Evolutionary conservation across 1,139 yeast species (phyloP), one percentile per base, ranked within the genome.

Genomic region (Chernovozyma sophiae-reginae): DNA sequence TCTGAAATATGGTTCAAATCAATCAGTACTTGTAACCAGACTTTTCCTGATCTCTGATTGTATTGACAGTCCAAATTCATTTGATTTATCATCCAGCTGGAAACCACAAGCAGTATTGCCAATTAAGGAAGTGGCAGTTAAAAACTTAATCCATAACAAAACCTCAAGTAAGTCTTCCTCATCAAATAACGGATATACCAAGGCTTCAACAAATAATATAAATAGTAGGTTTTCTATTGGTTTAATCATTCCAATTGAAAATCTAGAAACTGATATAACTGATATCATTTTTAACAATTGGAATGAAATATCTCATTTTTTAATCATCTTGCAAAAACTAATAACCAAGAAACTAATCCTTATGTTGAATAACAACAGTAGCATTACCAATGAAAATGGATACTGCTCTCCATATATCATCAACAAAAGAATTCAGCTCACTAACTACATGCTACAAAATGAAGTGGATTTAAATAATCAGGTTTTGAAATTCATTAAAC

Each of bases 241-340:
- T 1, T 32, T 75, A 2, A 60, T 75, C 1, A 57, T 77, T 2
- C 80, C 81, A 0, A 47, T 74, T 8, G 68, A 66, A 8, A 50
- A 60, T 5, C 34, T 55, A 4, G 42, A 44, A 10, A 49, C 53
- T 20, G 57, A 59, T 24, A 43, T 72, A 6, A 56, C 61, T 30
- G 77, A 72, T 34, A 61, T 68, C 4, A 50, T 76, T 4, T 60
- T 72, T 27, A 66, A 66, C 41, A 71, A 72, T 45, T 76, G 81
- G 81, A 60, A 60, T 17, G 77, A 69, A 37, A 59, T 74, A 13
- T 56, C 72, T 8, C 69, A 62, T 40, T 70, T 57, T 34, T 46
- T 74, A 31, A 53, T 68, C 2, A 42, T 59, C 3, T 51, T 73
- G 15, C 79, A 74, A 46, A 59, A 58, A 34, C 36, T 58, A 6